Percentiles rank a stretch among this genome's conserved stretches.
These are phyloP conservation scores for Rhododendron griersonianum DNA, from an alignment of 148 eudicot genomes.

Conservation along the genomic window DNA sequence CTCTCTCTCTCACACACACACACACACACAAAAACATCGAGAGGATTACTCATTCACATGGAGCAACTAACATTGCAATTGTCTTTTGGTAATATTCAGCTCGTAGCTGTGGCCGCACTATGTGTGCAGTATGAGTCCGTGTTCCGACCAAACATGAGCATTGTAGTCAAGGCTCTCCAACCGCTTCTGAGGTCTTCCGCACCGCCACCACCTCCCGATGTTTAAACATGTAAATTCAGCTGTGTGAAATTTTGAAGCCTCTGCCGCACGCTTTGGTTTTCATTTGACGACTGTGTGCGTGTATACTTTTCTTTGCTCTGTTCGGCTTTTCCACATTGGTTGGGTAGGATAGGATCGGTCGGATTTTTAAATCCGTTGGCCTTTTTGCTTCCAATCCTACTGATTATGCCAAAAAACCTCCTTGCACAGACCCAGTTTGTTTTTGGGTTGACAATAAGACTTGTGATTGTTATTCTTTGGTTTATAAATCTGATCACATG, in stretches of 20 bases:
- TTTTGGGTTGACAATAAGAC: not conserved
- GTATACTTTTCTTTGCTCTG: not conserved
- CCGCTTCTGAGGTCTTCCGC: constrained; percentile 34
- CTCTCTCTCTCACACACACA: not conserved
- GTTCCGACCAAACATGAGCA: constrained; percentile 50
- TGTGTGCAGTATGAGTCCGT: constrained; percentile 57
- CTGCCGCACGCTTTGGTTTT: not conserved
- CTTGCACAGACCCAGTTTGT: not conserved
- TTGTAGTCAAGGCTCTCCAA: constrained; percentile 41
- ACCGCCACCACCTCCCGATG: constrained; percentile 7
- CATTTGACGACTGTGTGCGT: not conserved
- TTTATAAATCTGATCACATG: not conserved
- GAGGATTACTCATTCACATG: not conserved
- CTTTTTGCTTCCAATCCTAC: not conserved
- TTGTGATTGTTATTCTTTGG: not conserved
- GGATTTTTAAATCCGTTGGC: not conserved
- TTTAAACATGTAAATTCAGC: not conserved
- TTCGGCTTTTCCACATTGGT: not conserved
- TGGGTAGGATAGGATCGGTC: not conserved
- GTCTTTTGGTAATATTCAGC: constrained; percentile 17
- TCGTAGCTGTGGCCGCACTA: constrained; percentile 59
- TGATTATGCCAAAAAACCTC: not conserved
- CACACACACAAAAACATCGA: not conserved
- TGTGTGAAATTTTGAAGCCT: not conserved
- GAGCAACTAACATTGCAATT: not conserved